Evolutionary conservation across 345 rosid genomes (phyloP), one percentile per base, ranked within the genome.

Genomic region (Erodium maritimum): DNA sequence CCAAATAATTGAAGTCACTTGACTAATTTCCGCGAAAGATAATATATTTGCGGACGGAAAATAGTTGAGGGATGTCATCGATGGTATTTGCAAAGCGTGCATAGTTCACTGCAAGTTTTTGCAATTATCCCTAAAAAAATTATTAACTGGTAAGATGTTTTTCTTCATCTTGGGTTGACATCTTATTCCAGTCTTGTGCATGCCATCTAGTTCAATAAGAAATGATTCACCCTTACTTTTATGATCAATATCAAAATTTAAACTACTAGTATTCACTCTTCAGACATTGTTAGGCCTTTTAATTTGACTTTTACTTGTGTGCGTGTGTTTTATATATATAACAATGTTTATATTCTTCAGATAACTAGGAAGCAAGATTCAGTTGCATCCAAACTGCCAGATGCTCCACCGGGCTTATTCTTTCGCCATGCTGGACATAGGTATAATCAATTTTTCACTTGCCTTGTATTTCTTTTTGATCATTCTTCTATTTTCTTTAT

Each of bases 391-490:
- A 75, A 67, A 64, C 17, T 50, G 50, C 73, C 77, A 45, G 75
- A 42, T 57, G 54, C 73, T 70, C 83, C 87, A 55, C 71, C 83
- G 5, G 90, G 85, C 57, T 72, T 84, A 54, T 79, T 84, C 70
- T 84, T 81, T 67, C 81, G 67, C 21, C 87, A 84, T 81, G 80
- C 87, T 58, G 90, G 87, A 21, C 90, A 84, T 67, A 75, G 90
- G 90, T 79, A 57, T 51, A 29, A 29, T 29, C 8, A n/a, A n/a
- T n/a, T n/a, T 11, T 29, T 6, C 37, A 29, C 4, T 6, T 4
- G 8, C 37, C 9, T 11, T 29, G 37, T 29, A 29, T 29, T 29
- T 7, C 3, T 25, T 3, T 25, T 25, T 25, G 3, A 7, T 7
- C 33, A 25, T 29, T 0, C 9, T 6, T 29, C 37, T 11, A 29